phyloP scores from a whole-genome alignment of 352 stramenopile species.

The Phytophthora ramorum region DNA sequence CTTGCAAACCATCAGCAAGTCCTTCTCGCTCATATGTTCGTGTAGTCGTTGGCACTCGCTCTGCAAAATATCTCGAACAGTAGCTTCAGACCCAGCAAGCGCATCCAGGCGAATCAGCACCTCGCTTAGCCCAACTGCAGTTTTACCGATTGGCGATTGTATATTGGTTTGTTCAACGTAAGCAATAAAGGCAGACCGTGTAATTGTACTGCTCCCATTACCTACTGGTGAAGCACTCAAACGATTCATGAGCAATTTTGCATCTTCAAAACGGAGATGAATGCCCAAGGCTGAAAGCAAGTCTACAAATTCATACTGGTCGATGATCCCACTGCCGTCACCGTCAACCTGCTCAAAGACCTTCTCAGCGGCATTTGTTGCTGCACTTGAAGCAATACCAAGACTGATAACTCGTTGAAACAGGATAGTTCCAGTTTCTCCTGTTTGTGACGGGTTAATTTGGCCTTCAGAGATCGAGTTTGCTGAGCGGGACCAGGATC shows the following conservation, averaged over 20 bases:
- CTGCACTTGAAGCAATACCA: constrained; percentile 22
- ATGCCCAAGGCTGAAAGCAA: constrained; percentile 56
- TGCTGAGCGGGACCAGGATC: constrained; percentile 46
- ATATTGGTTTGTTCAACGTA: constrained; percentile 28
- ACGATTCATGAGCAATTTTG: constrained; percentile 55
- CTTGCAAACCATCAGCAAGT: constrained; percentile 34
- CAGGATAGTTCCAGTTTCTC: constrained; percentile 38
- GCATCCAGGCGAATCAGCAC: constrained; percentile 36
- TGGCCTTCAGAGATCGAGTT: constrained; percentile 35
- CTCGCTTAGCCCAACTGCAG: constrained; percentile 6
- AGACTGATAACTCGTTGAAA: constrained; percentile 61
- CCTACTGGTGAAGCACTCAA: constrained; percentile 29
- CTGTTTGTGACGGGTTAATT: not conserved
- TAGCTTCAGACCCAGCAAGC: not conserved
- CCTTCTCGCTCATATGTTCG: constrained; percentile 43
- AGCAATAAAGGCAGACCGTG: constrained; percentile 22
- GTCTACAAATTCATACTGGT: constrained; percentile 56
- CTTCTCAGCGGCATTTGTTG: constrained; percentile 30
- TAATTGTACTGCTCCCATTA: constrained; percentile 17
- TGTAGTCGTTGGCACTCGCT: constrained; percentile 56
- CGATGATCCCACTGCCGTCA: constrained; percentile 64
- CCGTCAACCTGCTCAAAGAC: constrained; percentile 65
- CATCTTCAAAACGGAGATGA: constrained; percentile 43
- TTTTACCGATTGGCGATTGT: not conserved
- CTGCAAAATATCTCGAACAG: constrained; percentile 36